Base-by-base conservation (phyloP, 208 protist species). In the Trypanosoma avium region DNA sequence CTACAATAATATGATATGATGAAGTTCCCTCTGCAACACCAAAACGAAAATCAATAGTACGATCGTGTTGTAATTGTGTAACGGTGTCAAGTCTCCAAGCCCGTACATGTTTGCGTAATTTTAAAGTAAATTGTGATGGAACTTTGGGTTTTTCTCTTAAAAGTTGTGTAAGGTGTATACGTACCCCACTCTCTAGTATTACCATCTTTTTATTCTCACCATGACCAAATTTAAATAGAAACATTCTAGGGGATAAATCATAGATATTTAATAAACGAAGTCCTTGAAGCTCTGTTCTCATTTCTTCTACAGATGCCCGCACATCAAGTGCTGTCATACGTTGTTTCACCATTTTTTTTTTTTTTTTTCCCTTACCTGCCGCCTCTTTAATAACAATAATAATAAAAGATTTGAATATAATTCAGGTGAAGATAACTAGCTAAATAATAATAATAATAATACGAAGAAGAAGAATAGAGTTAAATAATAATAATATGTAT, bases 101-200 rank as follows among this genome's bases (percentile, higher is more conserved):
- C 7, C 97, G 89, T 19, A 99, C 70, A 81, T 99, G 89, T 83
- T 99, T 99, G 68, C 98, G 91, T 36, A 99, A 73, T 70, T 97
- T 97, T 15, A 97, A 80, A 27, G 80, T 86, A 66, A 98, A 98
- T 36, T 84, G 84, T 26, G 92, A 95, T 7, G 97, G 95, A 30
- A 97, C 77, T 54, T 93, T 88, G 15, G 89, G 82, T 64, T 97
- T 98, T 55, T 97, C 94, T 21, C 96, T 82, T 2, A 83, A 72
- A 22, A 97, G 90, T 29, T 92, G 72, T 4, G 96, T 98, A 27
- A 89, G 79, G 68, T 99, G 97, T 22, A 98, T 70, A 21, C 97
- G 86, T 26, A 95, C 75, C 27, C 97, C 97, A 57, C 85, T 96
- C 63, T 98, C 96, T n/a, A 98, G 66, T 0, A 99, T 58, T 3